phyloP scores from a whole-genome alignment of 2,329 filamentous ascomycete genomes.

The Eurotiales sp. region DNA sequence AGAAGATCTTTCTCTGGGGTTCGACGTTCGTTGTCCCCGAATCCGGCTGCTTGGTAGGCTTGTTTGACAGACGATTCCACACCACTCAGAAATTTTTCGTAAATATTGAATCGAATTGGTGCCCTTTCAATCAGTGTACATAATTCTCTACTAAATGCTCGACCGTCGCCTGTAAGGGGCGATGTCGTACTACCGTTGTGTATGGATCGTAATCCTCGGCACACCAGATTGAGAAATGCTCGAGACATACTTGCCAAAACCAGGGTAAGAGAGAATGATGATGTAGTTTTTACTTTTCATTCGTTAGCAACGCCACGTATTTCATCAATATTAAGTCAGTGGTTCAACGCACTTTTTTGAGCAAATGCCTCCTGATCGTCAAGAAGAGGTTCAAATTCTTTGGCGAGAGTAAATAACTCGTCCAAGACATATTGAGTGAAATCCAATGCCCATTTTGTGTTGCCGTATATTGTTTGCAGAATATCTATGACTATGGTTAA shows the following conservation, averaged over 20 bases:
- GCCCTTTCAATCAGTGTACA: slow-evolving; percentile 50
- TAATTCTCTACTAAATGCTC: slow-evolving; percentile 49
- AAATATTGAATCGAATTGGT: slow-evolving; percentile 58
- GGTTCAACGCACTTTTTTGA: slow-evolving; percentile 29
- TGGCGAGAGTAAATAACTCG: slow-evolving; percentile 46
- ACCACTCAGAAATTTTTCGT: slow-evolving; percentile 62
- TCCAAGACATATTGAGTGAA: slow-evolving; percentile 55
- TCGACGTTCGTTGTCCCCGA: slow-evolving; percentile 44
- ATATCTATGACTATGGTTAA: slow-evolving; percentile 52
- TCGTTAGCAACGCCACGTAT: neutral
- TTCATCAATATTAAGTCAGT: neutral
- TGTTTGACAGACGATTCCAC: slow-evolving; percentile 63
- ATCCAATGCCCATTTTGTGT: slow-evolving; percentile 74
- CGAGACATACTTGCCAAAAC: slow-evolving; percentile 72
- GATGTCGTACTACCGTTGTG: slow-evolving; percentile 41
- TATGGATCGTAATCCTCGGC: slow-evolving; percentile 60
- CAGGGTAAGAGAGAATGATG: slow-evolving; percentile 48
- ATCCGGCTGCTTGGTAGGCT: slow-evolving; percentile 49
- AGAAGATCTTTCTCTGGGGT: slow-evolving; percentile 52
- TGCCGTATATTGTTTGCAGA: slow-evolving; percentile 67
- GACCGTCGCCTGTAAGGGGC: slow-evolving; percentile 35
- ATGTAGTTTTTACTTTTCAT: slow-evolving; percentile 31
- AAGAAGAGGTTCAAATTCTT: slow-evolving; percentile 33
- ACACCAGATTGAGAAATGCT: slow-evolving; percentile 66
- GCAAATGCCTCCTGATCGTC: slow-evolving; percentile 33